Conservation (phyloP, 768 basidiomycete genomes). For the Nevesoporus exiguus region DNA sequence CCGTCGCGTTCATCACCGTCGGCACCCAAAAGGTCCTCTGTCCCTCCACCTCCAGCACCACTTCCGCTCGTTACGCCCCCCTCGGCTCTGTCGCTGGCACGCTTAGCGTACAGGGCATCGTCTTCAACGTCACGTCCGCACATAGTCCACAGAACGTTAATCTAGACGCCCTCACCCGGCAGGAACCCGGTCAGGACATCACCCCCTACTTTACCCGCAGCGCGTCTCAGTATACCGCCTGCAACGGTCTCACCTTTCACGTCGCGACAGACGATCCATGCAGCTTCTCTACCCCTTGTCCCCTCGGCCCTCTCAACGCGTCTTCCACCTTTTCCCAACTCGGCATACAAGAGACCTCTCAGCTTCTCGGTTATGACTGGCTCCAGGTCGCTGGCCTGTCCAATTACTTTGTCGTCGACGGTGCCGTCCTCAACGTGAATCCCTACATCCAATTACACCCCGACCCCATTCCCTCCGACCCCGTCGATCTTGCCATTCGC, state of each 20-base stretch:
- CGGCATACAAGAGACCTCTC: slow-evolving; percentile 59
- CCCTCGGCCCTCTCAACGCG: slow-evolving; percentile 57
- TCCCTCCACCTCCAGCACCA: slow-evolving; percentile 51
- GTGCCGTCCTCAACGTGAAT: slow-evolving; percentile 88
- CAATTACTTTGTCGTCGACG: slow-evolving; percentile 87
- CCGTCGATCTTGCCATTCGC: slow-evolving; percentile 81
- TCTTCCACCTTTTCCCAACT: slow-evolving; percentile 58
- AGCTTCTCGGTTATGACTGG: slow-evolving; percentile 88
- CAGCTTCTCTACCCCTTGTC: slow-evolving; percentile 53
- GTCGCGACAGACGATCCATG: slow-evolving; percentile 80
- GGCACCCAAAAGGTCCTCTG: slow-evolving; percentile 93
- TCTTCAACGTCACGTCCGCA: slow-evolving; percentile 68
- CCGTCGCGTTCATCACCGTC: slow-evolving; percentile 89
- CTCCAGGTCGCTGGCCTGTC: slow-evolving; percentile 68
- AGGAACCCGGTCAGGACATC: slow-evolving; percentile 79
- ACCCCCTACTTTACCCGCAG: slow-evolving; percentile 78
- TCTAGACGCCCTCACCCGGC: slow-evolving; percentile 52
- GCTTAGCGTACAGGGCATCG: slow-evolving; percentile 71
- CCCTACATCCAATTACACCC: slow-evolving; percentile 81
- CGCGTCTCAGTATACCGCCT: slow-evolving; percentile 62
- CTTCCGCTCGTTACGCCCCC: slow-evolving; percentile 43
- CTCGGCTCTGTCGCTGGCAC: slow-evolving; percentile 59
- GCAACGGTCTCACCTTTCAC: slow-evolving; percentile 57
- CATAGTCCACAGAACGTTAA: slow-evolving; percentile 47
- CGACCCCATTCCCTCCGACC: slow-evolving; percentile 62